Base-by-base conservation (phyloP, 2,329 filamentous ascomycete genomes). In the Whalleya microplaca region DNA sequence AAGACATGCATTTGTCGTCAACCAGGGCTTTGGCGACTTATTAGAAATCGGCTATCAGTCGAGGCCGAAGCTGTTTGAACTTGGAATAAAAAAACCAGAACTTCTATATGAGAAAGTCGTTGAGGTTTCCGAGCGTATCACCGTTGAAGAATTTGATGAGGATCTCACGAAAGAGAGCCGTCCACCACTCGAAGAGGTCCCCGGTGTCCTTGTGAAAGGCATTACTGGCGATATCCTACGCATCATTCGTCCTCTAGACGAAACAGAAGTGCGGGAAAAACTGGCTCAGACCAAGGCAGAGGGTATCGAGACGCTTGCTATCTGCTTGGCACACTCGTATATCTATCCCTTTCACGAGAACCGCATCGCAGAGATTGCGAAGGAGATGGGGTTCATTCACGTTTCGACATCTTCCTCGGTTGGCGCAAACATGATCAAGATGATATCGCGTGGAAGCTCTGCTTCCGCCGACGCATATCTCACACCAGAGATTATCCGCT, bases 281-380 rank as follows among this genome's bases (percentile, higher is more conserved):
- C n/a, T n/a, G n/a, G n/a, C n/a, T n/a, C n/a, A n/a, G n/a, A n/a
- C n/a, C n/a, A n/a, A n/a, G n/a, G n/a, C n/a, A n/a, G n/a, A n/a
- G n/a, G n/a, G n/a, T 93, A 58, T 70, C 94, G 51, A 77, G 81
- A 65, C 75, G 85, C 88, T 97, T 64, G 92, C 93, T 2, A 91
- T 97, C 1, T 96, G 91, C 66, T 76, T 97, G 56, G 92, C 96
- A 87, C 93, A 97, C 70, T 90, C 89, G 3, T 97, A 96, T 70
- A 96, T 92, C 0, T 97, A 91, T 68, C 92, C 92, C 1, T 85
- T 90, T 47, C 93, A 97, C 66, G 93, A 97, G 71, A 86, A 87
- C 0, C 69, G 92, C 41, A 81, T 96, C 8, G 92, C 92, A 16
- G 83, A 80, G 62, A 77, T 96, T 45, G 93, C 93, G 0, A 81